Base-by-base conservation (phyloP, 2,329 filamentous ascomycete genomes). In the Colletotrichum noveboracense region DNA sequence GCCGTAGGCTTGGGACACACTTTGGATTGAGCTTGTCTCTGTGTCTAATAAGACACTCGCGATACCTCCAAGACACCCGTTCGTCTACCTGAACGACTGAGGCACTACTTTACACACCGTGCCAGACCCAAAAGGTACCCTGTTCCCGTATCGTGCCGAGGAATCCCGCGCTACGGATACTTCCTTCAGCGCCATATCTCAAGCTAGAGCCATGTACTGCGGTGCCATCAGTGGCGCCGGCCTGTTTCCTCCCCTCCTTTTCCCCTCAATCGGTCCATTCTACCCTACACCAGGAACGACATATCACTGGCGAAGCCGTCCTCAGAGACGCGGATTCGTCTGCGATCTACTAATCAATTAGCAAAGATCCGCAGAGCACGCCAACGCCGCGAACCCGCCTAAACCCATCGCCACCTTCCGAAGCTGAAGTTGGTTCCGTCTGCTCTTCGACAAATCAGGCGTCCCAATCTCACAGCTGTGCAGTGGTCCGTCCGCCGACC, bases 31-130 rank as follows among this genome's bases (percentile, higher is more conserved):
- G 55, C 55, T 75, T 67, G 73, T 71, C 30, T 48, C 13, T 72
- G 62, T 48, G 38, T 26, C 55, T 58, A 58, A 48, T 13, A 56
- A 64, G 64, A 73, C 64, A 64, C 24, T 67, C 24, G 28, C 32
- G 36, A 64, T 72, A 64, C 73, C 36, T 73, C n/a, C 55, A 34
- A 75, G 73, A 64, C 55, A 72, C 70, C 26, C 36, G 26, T 21
- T 28, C n/a, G 28, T n/a, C 62, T 70, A 65, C 43, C n/a, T 74
- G 43, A 52, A 52, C 43, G 0, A 7, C 6, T 52, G 10, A 52
- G n/a, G 43, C 43, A 52, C 43, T 52, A 21, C 43, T 21, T 72
- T 3, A 4, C 64, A 26, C 64, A 32, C 24, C 10, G 52, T 48
- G 34, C 43, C n/a, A 36, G n/a, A 52, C 43, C 70, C n/a, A 60